Evolutionary conservation across 495 filamentous ascomycete species (phyloP), one percentile per base, ranked within the genome.

Genomic region (Penicillium cinerascens): DNA sequence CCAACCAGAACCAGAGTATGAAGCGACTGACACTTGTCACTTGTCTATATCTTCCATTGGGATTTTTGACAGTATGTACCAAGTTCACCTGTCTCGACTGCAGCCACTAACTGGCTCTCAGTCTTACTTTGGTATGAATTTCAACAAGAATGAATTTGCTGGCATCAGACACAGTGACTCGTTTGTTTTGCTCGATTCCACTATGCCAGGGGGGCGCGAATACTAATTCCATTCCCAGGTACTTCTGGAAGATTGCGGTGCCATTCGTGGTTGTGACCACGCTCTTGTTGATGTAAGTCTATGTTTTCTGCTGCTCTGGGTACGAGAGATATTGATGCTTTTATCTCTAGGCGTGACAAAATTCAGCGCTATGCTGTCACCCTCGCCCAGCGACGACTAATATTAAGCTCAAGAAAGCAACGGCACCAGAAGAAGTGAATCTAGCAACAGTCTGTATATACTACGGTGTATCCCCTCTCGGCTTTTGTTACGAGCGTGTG

Each of bases 71-170:
- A 2, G 82, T 78, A 66, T 22, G 59, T 51, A 22, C 11, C 0
- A 18, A 15, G 2, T 2, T 20, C 3, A 11, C 6, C n/a, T 4
- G 9, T 11, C 9, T 7, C 6, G n/a, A n/a, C n/a, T n/a, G 15
- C 38, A 35, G 1, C 25, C 10, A 5, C 49, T 51, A 22, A 51
- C 18, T 1, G 37, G 13, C 6, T 0, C 8, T 6, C 42, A 80
- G 77, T 85, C 86, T 23, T 95, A 92, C 63, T 93, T 95, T 56
- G 89, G 90, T 18, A 87, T 89, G 79, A 95, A 96, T 47, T 96
- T 95, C 56, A 65, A 60, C n/a, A n/a, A n/a, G n/a, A n/a, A n/a
- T 0, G 50, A 59, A 0, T 91, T 93, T 56, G 59, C 60, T 6
- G 78, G 70, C 18, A 78, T 84, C 1, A 17, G 82, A 0, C 62